Evolutionary conservation across 1,284 basidiomycete genomes (phyloP).

Genomic region (Cryptococcus amylolentus): DNA sequence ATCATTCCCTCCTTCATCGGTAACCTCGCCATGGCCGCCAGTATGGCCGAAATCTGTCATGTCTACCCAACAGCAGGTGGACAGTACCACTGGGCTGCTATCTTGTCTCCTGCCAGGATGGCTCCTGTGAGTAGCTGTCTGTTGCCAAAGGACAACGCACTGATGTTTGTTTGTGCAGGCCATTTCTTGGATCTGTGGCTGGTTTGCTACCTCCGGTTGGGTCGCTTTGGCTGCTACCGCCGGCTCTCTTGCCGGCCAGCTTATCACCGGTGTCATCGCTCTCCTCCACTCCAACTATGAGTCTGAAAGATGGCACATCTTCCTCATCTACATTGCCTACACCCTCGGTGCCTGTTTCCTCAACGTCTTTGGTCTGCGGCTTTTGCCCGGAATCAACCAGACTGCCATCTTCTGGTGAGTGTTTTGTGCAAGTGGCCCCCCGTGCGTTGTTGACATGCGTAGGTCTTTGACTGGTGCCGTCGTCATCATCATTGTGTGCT

Average conservation of each 20-base stretch:
- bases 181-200: slow-evolving; percentile 32
- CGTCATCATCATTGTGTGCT: slow-evolving; percentile 48
- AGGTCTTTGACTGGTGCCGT: slow-evolving; percentile 48
- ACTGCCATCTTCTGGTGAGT: slow-evolving; percentile 43
- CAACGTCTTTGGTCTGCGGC: slow-evolving; percentile 40
- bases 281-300: slow-evolving; percentile 44
- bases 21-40: slow-evolving; percentile 40
- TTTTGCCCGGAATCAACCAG: slow-evolving; percentile 42
- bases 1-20: slow-evolving; percentile 42
- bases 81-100: slow-evolving; percentile 49
- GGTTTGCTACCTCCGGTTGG: slow-evolving; percentile 45
- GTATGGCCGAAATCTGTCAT: slow-evolving; percentile 44
- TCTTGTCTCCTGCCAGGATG: slow-evolving; percentile 34
- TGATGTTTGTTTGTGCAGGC: background rate
- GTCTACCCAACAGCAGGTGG: slow-evolving; percentile 42
- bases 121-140: slow-evolving; percentile 20
- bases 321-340: slow-evolving; percentile 37
- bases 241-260: slow-evolving; percentile 30
- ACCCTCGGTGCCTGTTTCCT: slow-evolving; percentile 28
- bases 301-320: slow-evolving; percentile 30
- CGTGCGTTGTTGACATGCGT: slow-evolving; percentile 1
- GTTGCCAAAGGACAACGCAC: background rate
- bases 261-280: slow-evolving; percentile 47
- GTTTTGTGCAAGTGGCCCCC: background rate
- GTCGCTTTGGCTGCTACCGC: slow-evolving; percentile 43